Base-by-base conservation (phyloP, 306 rosid species). In the Castanea mollissima region DNA sequence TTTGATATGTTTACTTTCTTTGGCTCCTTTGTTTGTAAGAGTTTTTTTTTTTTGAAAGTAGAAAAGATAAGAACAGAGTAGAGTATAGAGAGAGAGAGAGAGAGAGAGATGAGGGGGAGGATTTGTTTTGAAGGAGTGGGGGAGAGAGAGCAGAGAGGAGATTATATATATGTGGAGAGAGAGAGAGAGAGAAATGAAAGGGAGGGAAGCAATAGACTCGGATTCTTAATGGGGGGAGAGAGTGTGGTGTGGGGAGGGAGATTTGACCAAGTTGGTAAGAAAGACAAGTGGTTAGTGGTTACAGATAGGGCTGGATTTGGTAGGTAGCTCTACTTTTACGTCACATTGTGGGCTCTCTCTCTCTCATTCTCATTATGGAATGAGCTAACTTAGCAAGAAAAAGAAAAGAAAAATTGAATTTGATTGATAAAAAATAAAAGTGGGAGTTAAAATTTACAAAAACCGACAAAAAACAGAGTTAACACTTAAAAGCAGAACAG, bases 281-380 rank as follows among this genome's bases (percentile, higher is more conserved):
- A 69, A 76, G 89, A 79, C 81, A 78, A 86, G 86, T 83, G 80
- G 90, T 82, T 86, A 78, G 86, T 84, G 81, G 90, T 82, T 84
- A 76, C 78, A 67, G 77, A 80, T 79, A 41, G 76, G 85, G 75
- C 79, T 82, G 72, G 71, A 75, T 79, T 81, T 51, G 87, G 84
- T 83, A 60, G 91, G 89, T 88, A 85, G 81, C 81, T 79, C 83
- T 35, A 69, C 89, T 78, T 78, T 81, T 78, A 85, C 84, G 84
- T 85, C 91, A 78, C 74, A 68, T 69, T 79, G 41, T 65, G 79
- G 87, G 78, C 64, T 52, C 63, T 62, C 31, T 19, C 31, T 64
- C 20, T 16, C 46, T 64, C 34, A 14, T 14, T 18, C 6, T 27
- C 19, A 2, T 63, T 21, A 60, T 60, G 67, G 32, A 21, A 21